Percentiles rank a stretch among this genome's conserved stretches.
These are phyloP conservation scores for Pseudotsuga menziesii DNA, from an alignment of 75 land plant species.

Conservation along the genomic window DNA sequence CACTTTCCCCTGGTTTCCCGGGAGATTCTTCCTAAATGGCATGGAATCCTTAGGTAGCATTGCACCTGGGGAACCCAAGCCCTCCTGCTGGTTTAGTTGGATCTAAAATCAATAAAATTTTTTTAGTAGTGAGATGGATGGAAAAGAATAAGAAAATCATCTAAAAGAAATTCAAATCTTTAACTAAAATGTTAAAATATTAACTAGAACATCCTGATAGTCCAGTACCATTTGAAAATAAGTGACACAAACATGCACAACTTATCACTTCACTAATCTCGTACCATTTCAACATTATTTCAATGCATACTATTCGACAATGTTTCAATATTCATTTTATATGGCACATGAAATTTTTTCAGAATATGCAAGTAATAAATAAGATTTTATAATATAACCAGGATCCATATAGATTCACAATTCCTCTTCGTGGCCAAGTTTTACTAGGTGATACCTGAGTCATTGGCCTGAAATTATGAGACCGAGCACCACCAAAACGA, in stretches of 20 bases:
- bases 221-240: neutral
- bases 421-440: slow-evolving; percentile 30
- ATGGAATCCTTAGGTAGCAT: neutral
- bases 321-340: neutral
- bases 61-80: neutral
- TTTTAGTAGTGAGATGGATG: neutral
- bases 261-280: no score
- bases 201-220: neutral
- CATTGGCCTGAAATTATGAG: slow-evolving; percentile 29
- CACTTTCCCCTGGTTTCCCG: slow-evolving; percentile 10
- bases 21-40: neutral
- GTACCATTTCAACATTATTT: neutral
- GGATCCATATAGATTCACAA: no score
- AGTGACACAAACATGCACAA: no score
- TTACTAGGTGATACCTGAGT: slow-evolving; percentile 38
- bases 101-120: neutral
- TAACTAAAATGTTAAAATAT: neutral
- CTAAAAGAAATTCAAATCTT: neutral
- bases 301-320: neutral
- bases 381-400: slow-evolving; percentile 7
- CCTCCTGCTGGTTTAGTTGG: slow-evolving; percentile 11
- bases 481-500: slow-evolving; percentile 27
- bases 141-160: neutral
- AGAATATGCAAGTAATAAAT: slow-evolving; percentile 16
- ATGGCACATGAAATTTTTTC: no score